Evolutionary conservation across 176 grass and related monocot species (phyloP), one percentile per base, ranked within the genome.

Genomic region (Lolium perenne): DNA sequence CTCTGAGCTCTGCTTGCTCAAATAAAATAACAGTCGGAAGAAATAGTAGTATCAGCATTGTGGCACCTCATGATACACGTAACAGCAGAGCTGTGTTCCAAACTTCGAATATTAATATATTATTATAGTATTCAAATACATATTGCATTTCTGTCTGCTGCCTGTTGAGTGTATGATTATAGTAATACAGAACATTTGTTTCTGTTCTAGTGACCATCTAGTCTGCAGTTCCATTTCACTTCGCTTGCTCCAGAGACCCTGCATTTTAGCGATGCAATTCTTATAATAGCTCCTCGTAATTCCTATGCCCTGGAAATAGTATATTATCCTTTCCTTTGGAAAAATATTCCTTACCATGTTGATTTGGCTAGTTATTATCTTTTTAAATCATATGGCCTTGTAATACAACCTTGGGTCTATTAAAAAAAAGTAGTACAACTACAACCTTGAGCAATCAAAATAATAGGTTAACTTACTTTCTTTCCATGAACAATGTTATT

Each of bases 381-480:
- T 87, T 87, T 66, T 47, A 66, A 64, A 45, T 74, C 38, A 38
- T 66, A 18, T 63, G 53, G 47, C 41, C 10, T 74, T 89, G 64
- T 51, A 49, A 47, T 83, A 69, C 56, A 76, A 16, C 40, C 62
- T 60, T 20, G 35, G 80, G 54, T 46, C 7, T 46, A 46, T 5
- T 7, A 46, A 46, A 41, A 46, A 46, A 46, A 46, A 10, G 38
- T 29, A 64, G 61, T 87, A 76, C 45, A 76, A 16, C 25, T 87
- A 76, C 45, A 76, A 16, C 25, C 51, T 60, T 20, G 35, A 84
- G 54, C 21, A 76, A 68, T 85, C 70, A 40, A 53, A 80, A 38
- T 66, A 56, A 80, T 55, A 43, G 2, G 21, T 73, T 83, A 64
- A 64, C 2, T 74, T 84, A 66, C 22, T 29, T 29, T 29, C 63